Base-by-base conservation (phyloP, 495 filamentous ascomycete species). In the Penicillium arizonense region DNA sequence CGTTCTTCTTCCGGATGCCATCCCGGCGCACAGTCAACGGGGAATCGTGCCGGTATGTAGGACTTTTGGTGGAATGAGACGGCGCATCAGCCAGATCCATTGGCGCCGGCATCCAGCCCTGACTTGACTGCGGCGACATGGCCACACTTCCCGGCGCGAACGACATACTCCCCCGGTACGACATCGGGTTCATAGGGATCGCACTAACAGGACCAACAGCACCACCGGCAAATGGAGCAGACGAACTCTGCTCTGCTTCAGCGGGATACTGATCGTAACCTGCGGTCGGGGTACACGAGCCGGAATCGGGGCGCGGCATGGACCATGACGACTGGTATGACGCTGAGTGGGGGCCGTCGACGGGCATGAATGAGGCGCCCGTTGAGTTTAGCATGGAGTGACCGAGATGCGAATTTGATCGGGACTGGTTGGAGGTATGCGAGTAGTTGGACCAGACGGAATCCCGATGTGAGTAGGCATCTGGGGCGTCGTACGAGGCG, bases 1-100 rank as follows among this genome's bases (percentile, higher is more conserved):
- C 93, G 62, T 99, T 99, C 87, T 97, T 97, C 86, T 99, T 99
- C 58, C 95, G 85, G 73, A 97, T 96, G 43, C 94, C 94, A 64
- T 96, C 93, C 58, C 91, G 85, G 58, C 91, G 82, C 42, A 80
- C 53, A 44, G 71, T 75, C 67, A 92, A 78, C 37, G 93, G 87
- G 50, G 91, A 90, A 71, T 88, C 87, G 38, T 90, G 87, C 47
- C 88, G 82, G 66, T 87, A 90, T 46, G 79, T 71, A 5, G 91
- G 89, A 65, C 86, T 93, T 60, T 89, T 83, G 74, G 88, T 93
- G 5, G 84, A 76, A 69, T 88, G 77, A 0, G 84, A 80, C 43
- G 78, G 79, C 14, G 74, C 68, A 48, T 87, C 84, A 26, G 82
- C 72, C 52, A 82, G 61, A 37, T 83, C 82, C 34, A 79, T 76